Base-by-base conservation (phyloP, 2,329 filamentous ascomycete species). In the Fusarium pseudoanthophilum region DNA sequence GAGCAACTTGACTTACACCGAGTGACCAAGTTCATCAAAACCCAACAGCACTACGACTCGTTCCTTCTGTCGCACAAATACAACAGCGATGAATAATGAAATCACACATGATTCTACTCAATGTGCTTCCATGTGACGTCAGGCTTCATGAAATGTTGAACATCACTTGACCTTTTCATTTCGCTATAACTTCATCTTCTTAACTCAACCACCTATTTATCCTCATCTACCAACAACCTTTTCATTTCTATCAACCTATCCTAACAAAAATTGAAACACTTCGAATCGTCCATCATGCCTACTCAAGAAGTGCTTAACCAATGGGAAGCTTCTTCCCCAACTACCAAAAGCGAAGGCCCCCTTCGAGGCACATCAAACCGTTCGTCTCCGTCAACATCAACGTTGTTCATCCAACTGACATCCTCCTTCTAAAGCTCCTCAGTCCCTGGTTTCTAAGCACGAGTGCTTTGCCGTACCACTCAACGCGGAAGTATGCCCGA, bases 361-460 rank as follows among this genome's bases (percentile, higher is more conserved):
- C 63, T 78, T 11, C 64, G 67, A 37, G 70, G 67, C 43, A 60
- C 52, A 11, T 49, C 64, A 18, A 24, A 43, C 26, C 51, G 74
- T 76, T 52, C 5, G 71, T 55, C 39, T 30, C 10, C 15, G 20
- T 42, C 15, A 1, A 2, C 28, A 45, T 39, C 21, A 10, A 6
- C 4, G 11, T 13, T 1, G 3, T 10, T 5, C 5, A 10, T 16
- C 1, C 18, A 24, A 28, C 55, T 69, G n/a, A 66, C 11, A 13
- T 18, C 11, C 2, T 1, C 14, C 24, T 21, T 10, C 20, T 26
- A n/a, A 53, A 64, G 58, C 60, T 15, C 60, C 78, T 1, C 78
- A 78, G 24, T 76, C 78, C 20, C 67, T 80, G 5, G 63, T 79
- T 18, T 57, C 74, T 15, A 77, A 74, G 40, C 78, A 80, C 37